phyloP scores from a whole-genome alignment of 257 asterid genomes.

The Fraxinus cuspidata region DNA sequence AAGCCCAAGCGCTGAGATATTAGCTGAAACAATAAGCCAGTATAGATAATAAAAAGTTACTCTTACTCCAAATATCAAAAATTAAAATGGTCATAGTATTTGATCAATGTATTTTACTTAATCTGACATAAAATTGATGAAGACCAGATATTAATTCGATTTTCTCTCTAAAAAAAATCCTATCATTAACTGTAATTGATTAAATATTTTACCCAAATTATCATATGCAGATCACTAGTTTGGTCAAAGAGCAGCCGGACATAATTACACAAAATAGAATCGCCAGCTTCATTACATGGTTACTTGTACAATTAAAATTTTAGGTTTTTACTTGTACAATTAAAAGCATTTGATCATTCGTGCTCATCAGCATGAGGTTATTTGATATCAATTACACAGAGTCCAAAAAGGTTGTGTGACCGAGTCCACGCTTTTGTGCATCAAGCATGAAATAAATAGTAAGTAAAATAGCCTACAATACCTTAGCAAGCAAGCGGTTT shows the following conservation, averaged over 20 bases:
- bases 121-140: not conserved
- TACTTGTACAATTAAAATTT: not conserved
- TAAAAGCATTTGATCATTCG: not conserved
- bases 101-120: not conserved
- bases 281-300: not conserved
- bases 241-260: not conserved
- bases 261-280: not conserved
- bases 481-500: conserved; percentile 96
- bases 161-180: not conserved
- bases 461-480: conserved; percentile 32
- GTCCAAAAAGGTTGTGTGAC: not conserved
- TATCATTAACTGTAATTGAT: conserved; percentile 7
- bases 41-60: not conserved
- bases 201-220: not conserved
- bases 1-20: not conserved
- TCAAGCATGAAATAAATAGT: conserved; percentile 16
- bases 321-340: not conserved
- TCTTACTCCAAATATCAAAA: not conserved
- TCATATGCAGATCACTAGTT: not conserved
- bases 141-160: conserved; percentile 5
- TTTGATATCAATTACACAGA: conserved; percentile 1
- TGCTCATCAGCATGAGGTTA: not conserved
- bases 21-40: conserved; percentile 8
- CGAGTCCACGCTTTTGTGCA: not conserved
- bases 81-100: not conserved